A percentile compares a stretch with the other conserved stretches of the same genome.
Conservation (phyloP, 768 basidiomycete genomes). For the Rhodosporidiobolus odoratus region DNA sequence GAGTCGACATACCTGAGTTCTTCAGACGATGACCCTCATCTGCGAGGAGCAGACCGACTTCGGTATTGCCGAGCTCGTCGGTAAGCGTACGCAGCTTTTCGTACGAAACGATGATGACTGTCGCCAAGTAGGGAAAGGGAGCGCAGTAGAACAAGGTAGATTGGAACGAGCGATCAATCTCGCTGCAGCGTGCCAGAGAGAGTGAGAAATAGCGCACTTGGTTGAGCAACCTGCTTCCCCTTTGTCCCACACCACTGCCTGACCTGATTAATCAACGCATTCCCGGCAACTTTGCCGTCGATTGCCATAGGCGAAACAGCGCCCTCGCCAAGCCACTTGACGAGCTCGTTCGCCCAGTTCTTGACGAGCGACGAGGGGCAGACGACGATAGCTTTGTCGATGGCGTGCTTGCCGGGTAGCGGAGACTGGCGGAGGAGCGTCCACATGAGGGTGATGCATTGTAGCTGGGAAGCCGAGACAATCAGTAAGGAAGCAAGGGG, state of each 20-base stretch:
- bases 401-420: conserved; percentile 71
- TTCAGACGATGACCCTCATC: conserved; percentile 97
- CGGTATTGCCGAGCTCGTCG: conserved; percentile 67
- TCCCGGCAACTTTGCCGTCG: conserved; percentile 86
- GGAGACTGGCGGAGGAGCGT: conserved; percentile 94
- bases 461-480: conserved; percentile 50
- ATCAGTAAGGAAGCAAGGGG: background rate
- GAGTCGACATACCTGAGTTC: conserved; percentile 69
- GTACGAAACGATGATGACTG: conserved; percentile 98
- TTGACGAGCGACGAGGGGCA: conserved; percentile 95
- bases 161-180: too few relatives aligned
- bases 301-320: conserved; percentile 76
- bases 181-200: too few relatives aligned
- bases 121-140: background rate
- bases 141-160: conserved; percentile 25
- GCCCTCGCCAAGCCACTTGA: conserved; percentile 85
- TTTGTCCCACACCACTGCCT: conserved; percentile 81
- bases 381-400: conserved; percentile 95
- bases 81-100: conserved; percentile 83
- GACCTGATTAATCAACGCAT: conserved; percentile 70
- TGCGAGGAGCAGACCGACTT: conserved; percentile 84
- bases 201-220: too few relatives aligned
- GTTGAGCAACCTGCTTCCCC: conserved; percentile 84
- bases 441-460: conserved; percentile 94
- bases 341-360: conserved; percentile 98